These are phyloP conservation scores for Aspergillus nanangensis DNA, from an alignment of 495 filamentous ascomycete genomes.

Conservation along the genomic window DNA sequence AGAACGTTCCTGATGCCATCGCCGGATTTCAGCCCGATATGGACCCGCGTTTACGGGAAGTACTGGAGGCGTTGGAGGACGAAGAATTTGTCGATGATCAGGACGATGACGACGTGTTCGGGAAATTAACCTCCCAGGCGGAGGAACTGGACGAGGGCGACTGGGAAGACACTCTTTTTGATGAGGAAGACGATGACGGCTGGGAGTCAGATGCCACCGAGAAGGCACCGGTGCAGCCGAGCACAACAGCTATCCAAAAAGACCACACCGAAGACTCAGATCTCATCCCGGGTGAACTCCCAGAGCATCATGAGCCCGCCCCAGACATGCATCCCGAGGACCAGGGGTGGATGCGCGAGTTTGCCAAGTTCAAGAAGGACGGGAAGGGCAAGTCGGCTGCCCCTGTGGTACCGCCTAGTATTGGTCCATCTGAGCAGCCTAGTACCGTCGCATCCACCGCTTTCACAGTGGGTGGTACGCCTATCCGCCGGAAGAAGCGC, in stretches of 20 bases:
- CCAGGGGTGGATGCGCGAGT: slow-evolving; percentile 83
- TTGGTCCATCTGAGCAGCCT: slow-evolving; percentile 45
- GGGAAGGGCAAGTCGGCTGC: slow-evolving; percentile 45
- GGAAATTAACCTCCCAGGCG: slow-evolving; percentile 65
- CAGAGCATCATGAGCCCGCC: slow-evolving; percentile 37
- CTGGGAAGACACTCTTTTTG: slow-evolving; percentile 56
- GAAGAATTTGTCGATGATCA: slow-evolving; percentile 90
- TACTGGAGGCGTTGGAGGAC: slow-evolving; percentile 91
- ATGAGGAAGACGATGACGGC: slow-evolving; percentile 66
- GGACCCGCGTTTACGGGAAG: slow-evolving; percentile 91
- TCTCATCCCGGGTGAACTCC: slow-evolving; percentile 36
- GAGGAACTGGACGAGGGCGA: slow-evolving; percentile 67
- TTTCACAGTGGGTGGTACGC: slow-evolving; percentile 66
- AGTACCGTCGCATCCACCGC: slow-evolving; percentile 65
- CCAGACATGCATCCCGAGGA: slow-evolving; percentile 45
- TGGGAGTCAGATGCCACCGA: slow-evolving; percentile 96
- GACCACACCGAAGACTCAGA: slow-evolving; percentile 8
- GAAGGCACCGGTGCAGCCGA: slow-evolving; percentile 51
- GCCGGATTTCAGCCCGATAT: slow-evolving; percentile 96
- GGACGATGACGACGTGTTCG: slow-evolving; percentile 74
- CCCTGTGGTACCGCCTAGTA: slow-evolving; percentile 32
- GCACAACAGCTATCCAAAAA: slow-evolving; percentile 26
- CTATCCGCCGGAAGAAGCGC: slow-evolving; percentile 78
- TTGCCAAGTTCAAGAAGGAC: slow-evolving; percentile 83
- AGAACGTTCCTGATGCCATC: slow-evolving; percentile 85